Conservation (phyloP, 106 monocot genomes). For the Cymbidium sinense region DNA sequence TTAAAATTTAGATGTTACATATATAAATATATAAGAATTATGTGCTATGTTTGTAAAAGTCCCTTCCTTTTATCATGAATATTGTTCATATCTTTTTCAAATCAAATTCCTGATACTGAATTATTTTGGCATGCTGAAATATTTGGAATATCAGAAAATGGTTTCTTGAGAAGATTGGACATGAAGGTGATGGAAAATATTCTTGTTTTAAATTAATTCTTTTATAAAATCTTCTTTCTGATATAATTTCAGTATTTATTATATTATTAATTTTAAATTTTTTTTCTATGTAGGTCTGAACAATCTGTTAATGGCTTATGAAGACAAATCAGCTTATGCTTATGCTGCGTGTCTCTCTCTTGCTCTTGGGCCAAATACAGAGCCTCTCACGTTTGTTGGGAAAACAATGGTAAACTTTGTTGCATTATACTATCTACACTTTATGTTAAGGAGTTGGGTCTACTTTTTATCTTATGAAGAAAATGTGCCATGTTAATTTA, state of each 20-base stretch:
- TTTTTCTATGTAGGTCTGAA: slow-evolving; percentile 52
- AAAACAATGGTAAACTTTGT: slow-evolving; percentile 56
- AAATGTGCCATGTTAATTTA: too few species aligned
- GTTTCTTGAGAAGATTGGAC: slow-evolving; percentile 95
- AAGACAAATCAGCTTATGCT: slow-evolving; percentile 97
- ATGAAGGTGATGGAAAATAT: slow-evolving; percentile 61
- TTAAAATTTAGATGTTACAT: too few species aligned
- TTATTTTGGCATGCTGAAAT: too few species aligned
- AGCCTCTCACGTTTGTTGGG: slow-evolving; percentile 82
- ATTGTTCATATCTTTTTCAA: background rate
- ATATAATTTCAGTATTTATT: background rate
- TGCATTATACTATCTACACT: background rate
- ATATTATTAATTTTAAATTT: background rate
- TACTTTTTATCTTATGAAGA: too few species aligned
- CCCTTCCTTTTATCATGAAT: background rate
- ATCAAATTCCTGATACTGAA: background rate
- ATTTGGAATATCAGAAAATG: slow-evolving; percentile 85
- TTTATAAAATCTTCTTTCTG: background rate
- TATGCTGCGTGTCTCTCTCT: slow-evolving; percentile 97
- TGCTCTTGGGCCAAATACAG: slow-evolving; percentile 60
- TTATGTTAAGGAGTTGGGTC: too few species aligned
- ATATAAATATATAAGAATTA: too few species aligned
- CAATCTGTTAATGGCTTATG: slow-evolving; percentile 76
- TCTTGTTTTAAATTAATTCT: background rate
- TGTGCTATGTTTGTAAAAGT: too few species aligned